Evolutionary conservation across 1,284 basidiomycete genomes (phyloP).

Genomic region (Cryptococcus maquisensis): DNA sequence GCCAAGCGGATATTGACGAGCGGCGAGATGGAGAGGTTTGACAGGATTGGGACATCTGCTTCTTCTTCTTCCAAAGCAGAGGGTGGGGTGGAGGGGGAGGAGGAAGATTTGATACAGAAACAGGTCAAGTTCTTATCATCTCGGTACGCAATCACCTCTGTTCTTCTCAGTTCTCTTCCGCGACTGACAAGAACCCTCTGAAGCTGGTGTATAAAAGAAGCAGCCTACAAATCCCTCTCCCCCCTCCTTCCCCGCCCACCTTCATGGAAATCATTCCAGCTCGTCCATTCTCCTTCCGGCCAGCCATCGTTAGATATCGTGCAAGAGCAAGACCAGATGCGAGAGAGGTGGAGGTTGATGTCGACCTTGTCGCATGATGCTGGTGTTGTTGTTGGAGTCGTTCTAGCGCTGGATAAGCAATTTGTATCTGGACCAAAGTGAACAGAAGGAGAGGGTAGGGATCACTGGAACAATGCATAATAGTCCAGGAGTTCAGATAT

Average conservation of each 20-base stretch:
- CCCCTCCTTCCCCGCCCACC: conserved; percentile 47
- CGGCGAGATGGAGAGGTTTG: conserved; percentile 36
- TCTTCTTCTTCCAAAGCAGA: neutral
- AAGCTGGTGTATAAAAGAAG: conserved; percentile 84
- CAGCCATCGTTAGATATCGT: conserved; percentile 19
- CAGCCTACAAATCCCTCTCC: conserved; percentile 81
- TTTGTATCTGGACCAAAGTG: neutral
- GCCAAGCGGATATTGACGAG: conserved; percentile 50
- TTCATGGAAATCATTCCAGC: conserved; percentile 54
- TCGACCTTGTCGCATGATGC: conserved; percentile 78
- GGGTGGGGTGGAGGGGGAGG: neutral
- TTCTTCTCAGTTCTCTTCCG: neutral
- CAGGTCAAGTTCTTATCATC: conserved; percentile 18
- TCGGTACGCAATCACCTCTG: conserved; percentile 12
- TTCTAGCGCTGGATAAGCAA: conserved; percentile 52
- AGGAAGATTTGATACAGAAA: conserved; percentile 2
- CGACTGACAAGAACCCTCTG: neutral
- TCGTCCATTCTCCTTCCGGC: conserved; percentile 23
- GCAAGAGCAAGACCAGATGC: neutral
- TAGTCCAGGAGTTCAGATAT: neutral
- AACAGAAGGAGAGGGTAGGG: neutral
- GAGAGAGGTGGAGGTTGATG: conserved; percentile 51
- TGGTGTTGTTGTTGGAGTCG: conserved; percentile 71
- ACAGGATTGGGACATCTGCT: neutral
- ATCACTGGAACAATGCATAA: conserved; percentile 1